These are phyloP conservation scores for Jasminum sambac DNA, from an alignment of 257 asterid species.

Conservation along the genomic window DNA sequence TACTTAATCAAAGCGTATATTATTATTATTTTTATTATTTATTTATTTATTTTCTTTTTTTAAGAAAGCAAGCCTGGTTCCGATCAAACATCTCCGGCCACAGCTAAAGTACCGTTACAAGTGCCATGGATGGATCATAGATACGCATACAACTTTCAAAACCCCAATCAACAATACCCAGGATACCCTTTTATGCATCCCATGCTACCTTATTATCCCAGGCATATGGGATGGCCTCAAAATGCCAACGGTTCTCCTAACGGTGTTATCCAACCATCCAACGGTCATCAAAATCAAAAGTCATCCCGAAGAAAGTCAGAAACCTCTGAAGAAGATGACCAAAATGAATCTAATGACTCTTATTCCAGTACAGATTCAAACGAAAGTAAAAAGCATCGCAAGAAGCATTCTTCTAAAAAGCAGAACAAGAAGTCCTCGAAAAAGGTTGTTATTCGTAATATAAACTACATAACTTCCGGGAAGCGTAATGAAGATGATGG, in stretches of 20 bases:
- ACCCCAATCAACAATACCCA: constrained; percentile 50
- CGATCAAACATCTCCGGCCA: constrained; percentile 37
- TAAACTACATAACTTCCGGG: constrained; percentile 74
- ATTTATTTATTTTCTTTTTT: too few relatives aligned
- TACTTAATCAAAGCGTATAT: too few relatives aligned
- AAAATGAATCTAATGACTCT: constrained; percentile 48
- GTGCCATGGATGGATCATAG: constrained; percentile 81
- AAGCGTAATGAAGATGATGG: constrained; percentile 54
- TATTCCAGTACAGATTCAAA: constrained; percentile 45
- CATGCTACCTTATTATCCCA: constrained; percentile 56
- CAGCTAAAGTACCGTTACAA: constrained; percentile 54
- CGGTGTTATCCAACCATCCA: constrained; percentile 32
- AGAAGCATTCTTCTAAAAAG: constrained; percentile 47
- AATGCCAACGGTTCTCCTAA: constrained; percentile 29
- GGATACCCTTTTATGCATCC: constrained; percentile 58
- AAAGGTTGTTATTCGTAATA: constrained; percentile 82
- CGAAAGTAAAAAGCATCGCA: constrained; percentile 38
- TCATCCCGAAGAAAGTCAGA: constrained; percentile 48
- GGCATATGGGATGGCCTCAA: constrained; percentile 60
- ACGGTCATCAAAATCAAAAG: constrained; percentile 32
- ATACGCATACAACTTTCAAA: constrained; percentile 64
- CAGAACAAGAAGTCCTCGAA: constrained; percentile 62
- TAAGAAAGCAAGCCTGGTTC: constrained; percentile 49
- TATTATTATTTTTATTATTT: too few relatives aligned
- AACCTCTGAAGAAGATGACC: constrained; percentile 59